These are phyloP conservation scores for Ceratocystis cacaofunesta DNA, from an alignment of 2,329 filamentous ascomycete species.

Conservation along the genomic window DNA sequence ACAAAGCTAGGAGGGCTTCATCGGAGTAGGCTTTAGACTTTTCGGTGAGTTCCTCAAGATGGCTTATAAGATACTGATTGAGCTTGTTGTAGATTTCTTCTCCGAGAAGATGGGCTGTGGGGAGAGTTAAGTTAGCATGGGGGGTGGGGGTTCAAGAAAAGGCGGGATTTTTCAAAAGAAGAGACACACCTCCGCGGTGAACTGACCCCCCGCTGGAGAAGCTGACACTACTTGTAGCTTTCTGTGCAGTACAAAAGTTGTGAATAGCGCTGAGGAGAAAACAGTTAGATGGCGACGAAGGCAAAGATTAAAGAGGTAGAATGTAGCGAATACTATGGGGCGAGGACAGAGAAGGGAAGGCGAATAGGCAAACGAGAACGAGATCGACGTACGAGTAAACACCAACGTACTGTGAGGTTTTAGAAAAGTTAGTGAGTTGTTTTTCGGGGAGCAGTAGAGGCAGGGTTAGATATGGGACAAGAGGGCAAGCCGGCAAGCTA, in stretches of 20 bases:
- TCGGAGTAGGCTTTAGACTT: slow-evolving; percentile 70
- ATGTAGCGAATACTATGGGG: background rate
- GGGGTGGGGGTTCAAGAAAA: background rate
- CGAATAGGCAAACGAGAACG: background rate
- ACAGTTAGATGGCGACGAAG: background rate
- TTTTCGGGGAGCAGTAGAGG: background rate
- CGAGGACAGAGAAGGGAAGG: background rate
- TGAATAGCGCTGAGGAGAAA: slow-evolving; percentile 56
- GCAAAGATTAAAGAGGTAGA: too few relatives aligned
- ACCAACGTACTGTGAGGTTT: slow-evolving; percentile 61
- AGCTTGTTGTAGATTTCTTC: slow-evolving; percentile 92
- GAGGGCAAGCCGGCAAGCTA: background rate
- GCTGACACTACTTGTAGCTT: slow-evolving; percentile 35
- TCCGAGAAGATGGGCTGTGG: slow-evolving; percentile 72
- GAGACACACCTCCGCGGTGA: slow-evolving; percentile 44
- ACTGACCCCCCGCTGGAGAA: slow-evolving; percentile 36
- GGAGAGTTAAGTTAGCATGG: background rate
- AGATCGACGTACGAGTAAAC: slow-evolving; percentile 59
- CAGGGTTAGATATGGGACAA: background rate
- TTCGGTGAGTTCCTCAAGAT: slow-evolving; percentile 56
- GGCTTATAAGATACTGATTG: slow-evolving; percentile 65
- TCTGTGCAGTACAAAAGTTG: slow-evolving; percentile 98
- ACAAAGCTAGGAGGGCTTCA: slow-evolving; percentile 79
- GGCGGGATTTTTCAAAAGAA: background rate
- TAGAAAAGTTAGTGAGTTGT: slow-evolving; percentile 9